Percentiles rank a stretch among this genome's conserved stretches.
Evolutionary conservation across 768 basidiomycete species (phyloP).

Genomic region (Termitomyces sp.): DNA sequence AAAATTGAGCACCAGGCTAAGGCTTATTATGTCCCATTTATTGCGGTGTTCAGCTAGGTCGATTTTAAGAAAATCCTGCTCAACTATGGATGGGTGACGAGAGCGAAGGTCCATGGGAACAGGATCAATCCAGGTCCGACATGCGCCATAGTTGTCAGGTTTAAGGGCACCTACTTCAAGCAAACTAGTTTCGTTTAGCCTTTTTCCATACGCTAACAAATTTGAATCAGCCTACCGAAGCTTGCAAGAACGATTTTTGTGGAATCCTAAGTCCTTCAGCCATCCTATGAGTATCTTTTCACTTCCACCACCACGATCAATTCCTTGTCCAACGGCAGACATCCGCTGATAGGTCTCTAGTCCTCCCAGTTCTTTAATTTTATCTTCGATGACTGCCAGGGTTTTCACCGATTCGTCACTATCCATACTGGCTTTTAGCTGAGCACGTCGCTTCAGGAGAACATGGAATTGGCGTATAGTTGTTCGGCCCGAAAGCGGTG

Average conservation of each 20-base stretch:
- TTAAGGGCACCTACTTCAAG: conserved; percentile 87
- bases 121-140: conserved; percentile 63
- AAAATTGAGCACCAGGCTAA: conserved; percentile 89
- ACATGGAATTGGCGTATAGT: conserved; percentile 80
- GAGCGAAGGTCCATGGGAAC: conserved; percentile 82
- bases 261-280: conserved; percentile 52
- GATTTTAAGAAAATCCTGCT: conserved; percentile 81
- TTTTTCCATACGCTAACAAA: neutral
- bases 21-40: conserved; percentile 75
- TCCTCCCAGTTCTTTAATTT: conserved; percentile 72
- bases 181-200: conserved; percentile 39
- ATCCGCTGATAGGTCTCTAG: conserved; percentile 77
- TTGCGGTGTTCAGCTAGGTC: conserved; percentile 40
- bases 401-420: conserved; percentile 22
- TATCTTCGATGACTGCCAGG: conserved; percentile 47
- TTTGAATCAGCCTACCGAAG: conserved; percentile 24
- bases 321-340: conserved; percentile 75
- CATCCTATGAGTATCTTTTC: conserved; percentile 75
- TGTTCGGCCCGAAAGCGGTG: conserved; percentile 56
- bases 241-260: conserved; percentile 17
- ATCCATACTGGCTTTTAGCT: conserved; percentile 31
- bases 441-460: conserved; percentile 63
- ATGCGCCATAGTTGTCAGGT: conserved; percentile 72
- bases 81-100: conserved; percentile 71
- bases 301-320: conserved; percentile 83